Percentiles rank a stretch among this genome's conserved stretches.
Conservation (phyloP, 2,329 filamentous ascomycete genomes). For the Neonectria punicea region DNA sequence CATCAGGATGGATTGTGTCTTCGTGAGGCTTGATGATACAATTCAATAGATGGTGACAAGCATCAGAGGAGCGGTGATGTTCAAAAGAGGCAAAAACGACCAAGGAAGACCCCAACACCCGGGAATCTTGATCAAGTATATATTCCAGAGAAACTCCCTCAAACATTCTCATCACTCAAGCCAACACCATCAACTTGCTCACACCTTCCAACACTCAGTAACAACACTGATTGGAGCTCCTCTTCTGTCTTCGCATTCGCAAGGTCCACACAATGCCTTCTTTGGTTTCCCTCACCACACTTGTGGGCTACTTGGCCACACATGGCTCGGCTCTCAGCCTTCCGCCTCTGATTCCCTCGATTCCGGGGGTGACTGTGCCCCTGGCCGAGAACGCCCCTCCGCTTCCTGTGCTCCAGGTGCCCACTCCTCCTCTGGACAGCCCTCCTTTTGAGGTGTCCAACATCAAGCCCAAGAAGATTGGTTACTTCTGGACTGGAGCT, state of each 20-base stretch:
- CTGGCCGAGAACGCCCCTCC: slow-evolving; percentile 62
- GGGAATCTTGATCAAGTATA: slow-evolving; percentile 21
- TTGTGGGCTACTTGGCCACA: slow-evolving; percentile 31
- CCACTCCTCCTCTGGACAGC: slow-evolving; percentile 67
- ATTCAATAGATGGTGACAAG: slow-evolving; percentile 5
- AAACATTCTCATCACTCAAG: slow-evolving; percentile 31
- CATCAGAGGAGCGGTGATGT: neutral
- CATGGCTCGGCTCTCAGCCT: slow-evolving; percentile 49
- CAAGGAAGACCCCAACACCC: neutral
- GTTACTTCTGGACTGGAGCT: slow-evolving; percentile 71
- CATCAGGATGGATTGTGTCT: slow-evolving; percentile 29
- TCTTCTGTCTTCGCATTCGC: slow-evolving; percentile 4
- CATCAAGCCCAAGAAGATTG: slow-evolving; percentile 73
- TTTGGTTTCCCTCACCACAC: slow-evolving; percentile 31
- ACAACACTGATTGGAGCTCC: neutral
- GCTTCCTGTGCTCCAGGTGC: slow-evolving; percentile 67
- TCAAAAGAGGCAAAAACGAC: neutral
- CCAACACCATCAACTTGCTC: slow-evolving; percentile 36
- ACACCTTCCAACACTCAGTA: slow-evolving; percentile 6
- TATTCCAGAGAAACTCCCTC: slow-evolving; percentile 35
- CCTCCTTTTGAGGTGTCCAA: slow-evolving; percentile 62
- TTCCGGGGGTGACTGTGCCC: slow-evolving; percentile 68
- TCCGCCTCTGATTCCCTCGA: slow-evolving; percentile 66
- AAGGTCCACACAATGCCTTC: slow-evolving; percentile 29
- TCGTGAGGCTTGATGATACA: slow-evolving; percentile 38